phyloP scores from a whole-genome alignment of 495 filamentous ascomycete genomes.

The Xylaria intraflava region DNA sequence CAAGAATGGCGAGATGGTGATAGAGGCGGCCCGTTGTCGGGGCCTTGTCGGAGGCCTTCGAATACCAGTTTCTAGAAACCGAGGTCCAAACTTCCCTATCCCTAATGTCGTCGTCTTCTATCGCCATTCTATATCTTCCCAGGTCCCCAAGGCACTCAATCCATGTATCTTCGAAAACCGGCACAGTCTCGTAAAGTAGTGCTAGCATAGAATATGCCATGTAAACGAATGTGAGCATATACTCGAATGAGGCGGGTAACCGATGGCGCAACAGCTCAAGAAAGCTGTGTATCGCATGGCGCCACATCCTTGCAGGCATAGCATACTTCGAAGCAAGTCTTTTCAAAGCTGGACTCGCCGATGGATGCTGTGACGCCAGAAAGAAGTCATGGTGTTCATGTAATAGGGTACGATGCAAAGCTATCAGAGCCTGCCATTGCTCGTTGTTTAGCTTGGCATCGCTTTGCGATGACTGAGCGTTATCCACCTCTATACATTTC shows the following conservation, averaged over 20 bases:
- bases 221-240: constrained; percentile 78
- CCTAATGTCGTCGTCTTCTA: constrained; percentile 59
- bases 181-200: constrained; percentile 58
- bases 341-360: constrained; percentile 52
- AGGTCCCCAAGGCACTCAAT: constrained; percentile 77
- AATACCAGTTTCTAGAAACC: constrained; percentile 70
- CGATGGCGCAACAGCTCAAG: constrained; percentile 66
- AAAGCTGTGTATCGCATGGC: constrained; percentile 73
- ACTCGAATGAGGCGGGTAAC: constrained; percentile 62
- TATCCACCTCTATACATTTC: constrained; percentile 64
- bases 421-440: constrained; percentile 65
- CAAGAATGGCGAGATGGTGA: constrained; percentile 73
- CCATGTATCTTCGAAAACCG: constrained; percentile 69
- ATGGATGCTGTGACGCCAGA: constrained; percentile 68
- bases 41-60: constrained; percentile 60
- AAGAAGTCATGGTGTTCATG: constrained; percentile 82
- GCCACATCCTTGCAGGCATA: constrained; percentile 84
- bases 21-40: constrained; percentile 65
- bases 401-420: constrained; percentile 63
- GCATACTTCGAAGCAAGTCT: constrained; percentile 63
- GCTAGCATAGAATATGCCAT: constrained; percentile 76
- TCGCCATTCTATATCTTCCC: constrained; percentile 56
- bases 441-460: constrained; percentile 42
- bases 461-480: constrained; percentile 44
- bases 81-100: constrained; percentile 69